These are phyloP conservation scores for Kingdonia uniflora DNA, from an alignment of 164 flowering plant species.

Conservation along the genomic window DNA sequence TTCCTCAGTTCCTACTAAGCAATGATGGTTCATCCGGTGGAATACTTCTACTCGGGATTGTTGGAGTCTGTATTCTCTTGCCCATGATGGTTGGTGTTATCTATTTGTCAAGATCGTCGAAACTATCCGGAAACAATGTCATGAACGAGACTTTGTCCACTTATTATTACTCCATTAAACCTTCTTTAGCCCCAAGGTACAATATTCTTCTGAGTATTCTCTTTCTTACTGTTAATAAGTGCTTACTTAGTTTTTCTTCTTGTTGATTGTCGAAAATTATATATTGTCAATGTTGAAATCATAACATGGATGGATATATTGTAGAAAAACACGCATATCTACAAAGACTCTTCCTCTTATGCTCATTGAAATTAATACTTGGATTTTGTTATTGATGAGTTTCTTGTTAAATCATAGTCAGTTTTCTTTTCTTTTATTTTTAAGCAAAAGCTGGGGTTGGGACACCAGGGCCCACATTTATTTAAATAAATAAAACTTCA, in stretches of 20 bases:
- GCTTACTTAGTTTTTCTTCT: neutral
- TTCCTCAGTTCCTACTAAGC: conserved; percentile 81
- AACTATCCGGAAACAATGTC: conserved; percentile 87
- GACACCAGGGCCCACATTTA: too few relatives aligned
- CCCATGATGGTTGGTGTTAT: conserved; percentile 83
- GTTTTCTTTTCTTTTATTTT: too few relatives aligned
- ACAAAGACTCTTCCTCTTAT: too few relatives aligned
- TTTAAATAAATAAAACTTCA: too few relatives aligned
- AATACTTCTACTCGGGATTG: conserved; percentile 74
- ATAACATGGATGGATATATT: neutral
- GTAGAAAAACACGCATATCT: too few relatives aligned
- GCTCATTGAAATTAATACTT: too few relatives aligned
- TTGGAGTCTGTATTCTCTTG: conserved; percentile 86
- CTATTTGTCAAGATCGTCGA: conserved; percentile 84
- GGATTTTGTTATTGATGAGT: too few relatives aligned
- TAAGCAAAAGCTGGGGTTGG: too few relatives aligned
- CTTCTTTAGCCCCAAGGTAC: conserved; percentile 97
- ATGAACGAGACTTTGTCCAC: conserved; percentile 84
- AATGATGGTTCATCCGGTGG: conserved; percentile 97
- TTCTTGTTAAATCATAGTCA: too few relatives aligned
- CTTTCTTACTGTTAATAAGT: neutral
- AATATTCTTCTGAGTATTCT: neutral
- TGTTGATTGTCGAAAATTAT: conserved; percentile 2
- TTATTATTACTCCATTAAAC: conserved; percentile 81
- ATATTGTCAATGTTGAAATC: too few relatives aligned